A percentile compares a stretch with the other conserved stretches of the same genome.
These are phyloP conservation scores for Hondaea fermentalgiana DNA, from an alignment of 108 stramenopile species.

Conservation along the genomic window DNA sequence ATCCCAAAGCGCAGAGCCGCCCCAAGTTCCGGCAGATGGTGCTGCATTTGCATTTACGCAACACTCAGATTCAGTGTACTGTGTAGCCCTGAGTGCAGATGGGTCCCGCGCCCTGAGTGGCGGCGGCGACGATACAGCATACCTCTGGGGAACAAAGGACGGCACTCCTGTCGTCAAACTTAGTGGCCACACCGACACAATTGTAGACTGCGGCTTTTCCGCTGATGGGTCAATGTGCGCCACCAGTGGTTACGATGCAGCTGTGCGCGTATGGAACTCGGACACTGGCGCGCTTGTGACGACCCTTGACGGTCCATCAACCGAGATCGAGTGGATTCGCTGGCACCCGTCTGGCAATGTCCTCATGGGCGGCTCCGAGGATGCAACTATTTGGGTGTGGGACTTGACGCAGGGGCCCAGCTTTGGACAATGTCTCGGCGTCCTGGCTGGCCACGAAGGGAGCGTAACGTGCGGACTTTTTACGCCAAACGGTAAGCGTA, in stretches of 20 bases:
- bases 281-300: constrained; percentile 45
- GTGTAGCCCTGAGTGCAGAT: constrained; percentile 37
- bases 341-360: constrained; percentile 88
- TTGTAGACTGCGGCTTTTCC: constrained; percentile 66
- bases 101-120: constrained; percentile 59
- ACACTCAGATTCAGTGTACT: constrained; percentile 49
- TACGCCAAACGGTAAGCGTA: constrained; percentile 73
- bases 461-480: constrained; percentile 72
- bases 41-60: neutral
- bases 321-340: constrained; percentile 80
- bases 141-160: constrained; percentile 44
- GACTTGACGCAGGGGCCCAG: constrained; percentile 44
- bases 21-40: constrained; percentile 8
- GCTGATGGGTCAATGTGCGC: constrained; percentile 56
- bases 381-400: constrained; percentile 95
- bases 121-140: constrained; percentile 85
- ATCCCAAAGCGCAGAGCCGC: neutral
- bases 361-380: constrained; percentile 75
- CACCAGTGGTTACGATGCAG: constrained; percentile 73
- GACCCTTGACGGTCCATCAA: constrained; percentile 74
- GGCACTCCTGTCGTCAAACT: neutral
- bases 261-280: constrained; percentile 68
- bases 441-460: constrained; percentile 87
- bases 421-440: constrained; percentile 77
- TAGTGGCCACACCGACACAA: constrained; percentile 69